phyloP scores from a whole-genome alignment of 192 early-diverging fungal genomes.

The Coemansia sp. region DNA sequence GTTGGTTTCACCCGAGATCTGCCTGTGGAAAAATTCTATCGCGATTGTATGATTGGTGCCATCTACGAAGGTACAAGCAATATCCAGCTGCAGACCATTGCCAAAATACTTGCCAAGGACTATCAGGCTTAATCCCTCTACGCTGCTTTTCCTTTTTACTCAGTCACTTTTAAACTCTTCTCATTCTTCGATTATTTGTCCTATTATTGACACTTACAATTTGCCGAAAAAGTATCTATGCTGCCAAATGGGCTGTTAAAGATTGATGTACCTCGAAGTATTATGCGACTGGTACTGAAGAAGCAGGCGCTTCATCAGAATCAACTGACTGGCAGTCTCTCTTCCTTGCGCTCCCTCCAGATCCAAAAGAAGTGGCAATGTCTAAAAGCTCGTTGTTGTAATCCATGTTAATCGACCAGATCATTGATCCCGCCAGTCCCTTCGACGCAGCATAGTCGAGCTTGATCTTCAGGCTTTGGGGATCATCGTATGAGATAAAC shows the following conservation, averaged over 20 bases:
- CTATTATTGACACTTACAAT: background rate
- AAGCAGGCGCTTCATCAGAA: background rate
- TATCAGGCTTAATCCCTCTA: too few relatives aligned
- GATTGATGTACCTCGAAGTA: too few relatives aligned
- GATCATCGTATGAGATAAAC: conserved; percentile 73
- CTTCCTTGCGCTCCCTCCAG: background rate
- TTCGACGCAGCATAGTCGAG: conserved; percentile 57
- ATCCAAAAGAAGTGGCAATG: conserved; percentile 9
- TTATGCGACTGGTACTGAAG: background rate
- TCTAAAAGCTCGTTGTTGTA: conserved; percentile 60
- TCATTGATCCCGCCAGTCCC: conserved; percentile 61
- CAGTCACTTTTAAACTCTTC: background rate
- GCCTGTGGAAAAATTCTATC: conserved; percentile 92
- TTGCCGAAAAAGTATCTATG: too few relatives aligned
- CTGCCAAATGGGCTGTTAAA: too few relatives aligned
- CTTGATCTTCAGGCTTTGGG: conserved; percentile 60
- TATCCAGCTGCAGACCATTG: conserved; percentile 96
- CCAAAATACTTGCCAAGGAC: conserved; percentile 56
- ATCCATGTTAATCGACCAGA: conserved; percentile 55
- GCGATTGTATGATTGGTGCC: conserved; percentile 96
- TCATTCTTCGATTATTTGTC: background rate
- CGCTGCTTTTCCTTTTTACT: too few relatives aligned
- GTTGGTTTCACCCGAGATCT: conserved; percentile 93
- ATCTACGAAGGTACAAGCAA: conserved; percentile 96
- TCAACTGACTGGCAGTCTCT: background rate